Evolutionary conservation across 768 basidiomycete genomes (phyloP).

Genomic region (Strobilomyces confusus): DNA sequence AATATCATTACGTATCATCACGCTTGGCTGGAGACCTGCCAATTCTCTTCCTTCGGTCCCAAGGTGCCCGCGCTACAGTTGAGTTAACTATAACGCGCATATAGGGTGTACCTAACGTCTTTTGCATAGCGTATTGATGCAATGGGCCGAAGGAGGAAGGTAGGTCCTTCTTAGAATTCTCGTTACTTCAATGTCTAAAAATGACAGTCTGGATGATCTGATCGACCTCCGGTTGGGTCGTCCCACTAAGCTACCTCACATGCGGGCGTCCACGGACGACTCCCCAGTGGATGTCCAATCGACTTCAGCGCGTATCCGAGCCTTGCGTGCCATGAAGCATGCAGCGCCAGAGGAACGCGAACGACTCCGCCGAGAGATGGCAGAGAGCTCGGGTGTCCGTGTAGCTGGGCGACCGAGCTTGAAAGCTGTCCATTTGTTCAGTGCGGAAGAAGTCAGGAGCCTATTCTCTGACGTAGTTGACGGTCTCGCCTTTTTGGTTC

Average conservation of each 20-base stretch:
- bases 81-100: slow-evolving; percentile 24
- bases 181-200: neutral
- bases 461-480: slow-evolving; percentile 81
- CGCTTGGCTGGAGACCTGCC: slow-evolving; percentile 83
- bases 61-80: slow-evolving; percentile 86
- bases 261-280: slow-evolving; percentile 29
- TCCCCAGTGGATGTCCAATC: slow-evolving; percentile 42
- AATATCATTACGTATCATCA: slow-evolving; percentile 97
- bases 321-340: slow-evolving; percentile 66
- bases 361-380: slow-evolving; percentile 52
- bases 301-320: slow-evolving; percentile 69
- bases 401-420: slow-evolving; percentile 34
- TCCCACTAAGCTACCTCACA: slow-evolving; percentile 39
- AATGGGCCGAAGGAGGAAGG: slow-evolving; percentile 90
- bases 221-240: slow-evolving; percentile 77
- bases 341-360: slow-evolving; percentile 63
- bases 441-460: slow-evolving; percentile 77
- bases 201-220: slow-evolving; percentile 70
- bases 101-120: neutral
- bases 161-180: slow-evolving; percentile 14
- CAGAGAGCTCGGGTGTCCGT: slow-evolving; percentile 26
- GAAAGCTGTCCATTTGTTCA: slow-evolving; percentile 81
- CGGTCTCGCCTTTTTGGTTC: slow-evolving; percentile 84
- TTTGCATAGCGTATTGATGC: slow-evolving; percentile 70
- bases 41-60: slow-evolving; percentile 87